Conservation (phyloP, 169 alveolate species). For the Plasmodium fragile region DNA sequence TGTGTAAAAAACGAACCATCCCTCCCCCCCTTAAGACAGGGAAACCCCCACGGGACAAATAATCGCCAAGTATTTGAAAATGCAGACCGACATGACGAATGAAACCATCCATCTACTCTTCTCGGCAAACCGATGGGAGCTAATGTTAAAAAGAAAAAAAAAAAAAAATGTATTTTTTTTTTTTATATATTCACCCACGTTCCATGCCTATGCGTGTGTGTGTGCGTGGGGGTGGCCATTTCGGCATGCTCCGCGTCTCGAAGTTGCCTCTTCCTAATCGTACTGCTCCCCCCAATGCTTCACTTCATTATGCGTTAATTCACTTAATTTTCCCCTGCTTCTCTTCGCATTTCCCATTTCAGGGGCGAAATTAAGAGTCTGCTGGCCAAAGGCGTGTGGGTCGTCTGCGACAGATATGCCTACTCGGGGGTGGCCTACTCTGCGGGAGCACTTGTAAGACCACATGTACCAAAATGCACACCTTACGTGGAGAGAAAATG, state of each 20-base stretch:
- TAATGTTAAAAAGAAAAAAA: constrained; percentile 57
- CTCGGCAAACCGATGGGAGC: constrained; percentile 97
- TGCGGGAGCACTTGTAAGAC: constrained; percentile 91
- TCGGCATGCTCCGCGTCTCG: neutral
- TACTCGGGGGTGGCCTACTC: constrained; percentile 97
- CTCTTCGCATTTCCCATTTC: neutral
- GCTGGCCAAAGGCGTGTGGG: constrained; percentile 88
- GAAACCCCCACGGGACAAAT: constrained; percentile 89
- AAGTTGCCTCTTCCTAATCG: neutral
- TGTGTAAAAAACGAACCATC: neutral
- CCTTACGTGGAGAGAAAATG: neutral
- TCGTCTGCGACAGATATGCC: constrained; percentile 95
- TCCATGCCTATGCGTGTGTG: neutral
- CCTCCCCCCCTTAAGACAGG: constrained; percentile 81
- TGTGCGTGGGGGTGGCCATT: neutral
- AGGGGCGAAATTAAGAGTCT: constrained; percentile 83
- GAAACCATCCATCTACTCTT: constrained; percentile 93
- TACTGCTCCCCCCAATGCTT: neutral
- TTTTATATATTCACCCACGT: neutral
- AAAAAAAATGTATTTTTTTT: neutral
- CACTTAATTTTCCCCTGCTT: neutral
- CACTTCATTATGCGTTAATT: neutral
- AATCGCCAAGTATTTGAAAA: constrained; percentile 88
- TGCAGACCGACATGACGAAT: constrained; percentile 84
- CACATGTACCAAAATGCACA: neutral